Evolutionary conservation across 768 basidiomycete genomes (phyloP), one percentile per base, ranked within the genome.

Genomic region (Tremella yokohamensis): DNA sequence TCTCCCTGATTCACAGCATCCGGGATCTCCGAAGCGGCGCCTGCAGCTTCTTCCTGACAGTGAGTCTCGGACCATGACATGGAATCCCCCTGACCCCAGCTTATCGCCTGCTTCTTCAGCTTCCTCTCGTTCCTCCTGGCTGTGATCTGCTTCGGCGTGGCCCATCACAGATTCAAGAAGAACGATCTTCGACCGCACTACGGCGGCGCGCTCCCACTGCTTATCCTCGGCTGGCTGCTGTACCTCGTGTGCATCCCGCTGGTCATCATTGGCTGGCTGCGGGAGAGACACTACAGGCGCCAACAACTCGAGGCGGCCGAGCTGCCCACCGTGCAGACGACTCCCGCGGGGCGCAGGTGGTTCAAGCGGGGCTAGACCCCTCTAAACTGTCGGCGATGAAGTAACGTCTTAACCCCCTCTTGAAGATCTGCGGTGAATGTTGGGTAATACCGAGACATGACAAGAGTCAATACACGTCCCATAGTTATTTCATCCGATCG

Each of bases 121-220:
- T 58, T 62, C 56, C 60, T 70, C 54, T 69, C 71, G 20, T 68
- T 63, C 56, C 57, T 75, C 61, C 59, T 75, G n/a, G 64, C 69
- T 19, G 34, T 67, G 42, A 61, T 68, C 50, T 52, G 60, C 57
- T 73, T 64, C 34, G 72, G 65, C 39, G 61, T 62, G 12, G 67
- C 63, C 26, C 66, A 73, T 56, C 58, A 61, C 44, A 55, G 72
- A 58, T 64, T 62, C 60, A 49, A 48, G 37, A 2, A 50, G 12
- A 58, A 64, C 49, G 49, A 20, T 25, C 53, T 67, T 42, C 25
- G 50, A 16, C 62, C 68, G 0, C 50, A 62, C 20, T 73, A 75
- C 55, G 74, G 74, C 22, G 39, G 65, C 8, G 74, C 72, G 2
- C 62, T 75, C 44, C 60, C 63, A 25, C 57, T 75, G 11, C 63